Conservation (phyloP, 2,329 filamentous ascomycete species). For the Exophiala bonariae region DNA sequence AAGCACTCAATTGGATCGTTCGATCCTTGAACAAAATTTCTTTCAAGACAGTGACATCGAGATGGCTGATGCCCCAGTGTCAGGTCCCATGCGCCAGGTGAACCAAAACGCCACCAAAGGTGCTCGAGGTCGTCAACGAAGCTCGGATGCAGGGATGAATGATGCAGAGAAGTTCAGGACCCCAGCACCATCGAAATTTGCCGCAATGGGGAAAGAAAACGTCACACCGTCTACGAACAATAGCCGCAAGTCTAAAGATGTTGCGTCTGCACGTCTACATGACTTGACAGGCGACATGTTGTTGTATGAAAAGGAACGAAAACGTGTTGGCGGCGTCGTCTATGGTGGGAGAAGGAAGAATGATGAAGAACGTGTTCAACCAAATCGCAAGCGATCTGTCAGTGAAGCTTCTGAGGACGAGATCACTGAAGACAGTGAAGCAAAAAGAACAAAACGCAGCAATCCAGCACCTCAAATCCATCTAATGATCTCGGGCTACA, state of each 20-base stretch:
- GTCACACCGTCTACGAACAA: constrained; percentile 74
- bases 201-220: constrained; percentile 74
- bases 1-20: constrained; percentile 77
- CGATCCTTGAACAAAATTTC: constrained; percentile 70
- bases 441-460: constrained; percentile 53
- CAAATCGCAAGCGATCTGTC: constrained; percentile 44
- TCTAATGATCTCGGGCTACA: constrained; percentile 80
- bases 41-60: constrained; percentile 42
- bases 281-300: constrained; percentile 80
- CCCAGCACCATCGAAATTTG: constrained; percentile 52
- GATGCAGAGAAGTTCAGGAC: constrained; percentile 47
- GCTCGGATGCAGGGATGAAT: constrained; percentile 14
- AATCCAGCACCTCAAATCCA: constrained; percentile 67
- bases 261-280: constrained; percentile 75
- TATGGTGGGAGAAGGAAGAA: constrained; percentile 56
- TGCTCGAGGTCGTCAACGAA: constrained; percentile 3
- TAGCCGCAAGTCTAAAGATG: constrained; percentile 83
- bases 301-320: constrained; percentile 90
- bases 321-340: constrained; percentile 68
- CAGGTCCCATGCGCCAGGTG: constrained; percentile 36
- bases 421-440: constrained; percentile 44
- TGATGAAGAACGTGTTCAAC: constrained; percentile 39
- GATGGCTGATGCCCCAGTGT: constrained; percentile 15
- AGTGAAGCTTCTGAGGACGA: constrained; percentile 35
- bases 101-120: constrained; percentile 34